Conservation (phyloP, 192 early-diverging fungal species). For the Mortierella hygrophila region DNA sequence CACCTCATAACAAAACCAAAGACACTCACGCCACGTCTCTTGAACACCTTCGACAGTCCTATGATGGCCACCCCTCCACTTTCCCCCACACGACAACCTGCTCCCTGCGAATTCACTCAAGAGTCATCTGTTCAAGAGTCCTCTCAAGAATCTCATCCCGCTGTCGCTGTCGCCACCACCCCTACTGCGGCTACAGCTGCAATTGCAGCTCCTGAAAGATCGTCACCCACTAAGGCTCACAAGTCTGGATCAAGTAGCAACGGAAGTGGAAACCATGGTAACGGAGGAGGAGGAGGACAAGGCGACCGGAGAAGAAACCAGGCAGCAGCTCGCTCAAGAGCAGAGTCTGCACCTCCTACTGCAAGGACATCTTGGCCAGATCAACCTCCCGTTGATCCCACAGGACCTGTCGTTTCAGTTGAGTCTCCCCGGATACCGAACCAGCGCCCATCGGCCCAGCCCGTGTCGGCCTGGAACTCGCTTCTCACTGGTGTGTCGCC, state of each 20-base stretch:
- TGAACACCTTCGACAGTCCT: background rate
- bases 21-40: background rate
- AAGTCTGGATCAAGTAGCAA: background rate
- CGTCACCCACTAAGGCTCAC: background rate
- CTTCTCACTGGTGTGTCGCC: constrained; percentile 35
- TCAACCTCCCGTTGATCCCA: background rate
- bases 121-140: constrained; percentile 17
- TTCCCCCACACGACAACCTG: constrained; percentile 18
- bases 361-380: background rate
- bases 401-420: background rate
- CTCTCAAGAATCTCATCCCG: background rate
- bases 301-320: background rate
- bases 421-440: constrained; percentile 6
- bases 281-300: constrained; percentile 3
- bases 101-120: background rate
- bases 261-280: background rate
- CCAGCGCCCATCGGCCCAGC: background rate
- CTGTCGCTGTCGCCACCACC: background rate
- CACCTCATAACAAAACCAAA: background rate
- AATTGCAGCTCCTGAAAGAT: background rate
- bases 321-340: constrained; percentile 10
- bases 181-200: background rate
- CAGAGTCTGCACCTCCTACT: constrained; percentile 34
- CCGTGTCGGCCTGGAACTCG: constrained; percentile 21
- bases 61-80: constrained; percentile 50